Evolutionary conservation across 2,329 filamentous ascomycete genomes (phyloP).

Genomic region (Curvularia hawaiiensis): DNA sequence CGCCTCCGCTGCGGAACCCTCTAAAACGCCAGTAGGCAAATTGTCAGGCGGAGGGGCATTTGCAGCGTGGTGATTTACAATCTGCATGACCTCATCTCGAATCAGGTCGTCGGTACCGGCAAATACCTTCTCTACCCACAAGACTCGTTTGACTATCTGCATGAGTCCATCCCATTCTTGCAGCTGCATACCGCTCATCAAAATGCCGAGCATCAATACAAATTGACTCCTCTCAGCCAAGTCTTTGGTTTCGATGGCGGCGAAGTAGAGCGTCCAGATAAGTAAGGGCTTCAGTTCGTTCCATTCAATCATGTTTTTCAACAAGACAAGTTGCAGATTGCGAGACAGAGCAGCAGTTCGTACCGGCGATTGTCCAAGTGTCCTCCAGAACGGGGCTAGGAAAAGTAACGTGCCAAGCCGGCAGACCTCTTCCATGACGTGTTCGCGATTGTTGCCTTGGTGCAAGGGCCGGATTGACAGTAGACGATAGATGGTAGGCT

Average conservation of each 20-base stretch:
- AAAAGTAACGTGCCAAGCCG: constrained; percentile 39
- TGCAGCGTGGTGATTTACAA: constrained; percentile 18
- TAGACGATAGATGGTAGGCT: constrained; percentile 35
- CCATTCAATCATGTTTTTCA: constrained; percentile 34
- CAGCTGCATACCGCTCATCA: constrained; percentile 31
- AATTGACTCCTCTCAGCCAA: constrained; percentile 32
- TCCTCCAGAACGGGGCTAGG: constrained; percentile 34
- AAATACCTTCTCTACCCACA: constrained; percentile 41
- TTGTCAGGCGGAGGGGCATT: constrained; percentile 8
- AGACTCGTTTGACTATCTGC: constrained; percentile 30
- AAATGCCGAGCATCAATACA: constrained; percentile 33
- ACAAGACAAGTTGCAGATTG: constrained; percentile 30
- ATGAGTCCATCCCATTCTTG: constrained; percentile 31
- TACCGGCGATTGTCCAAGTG: constrained; percentile 32
- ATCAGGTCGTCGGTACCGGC: constrained; percentile 29
- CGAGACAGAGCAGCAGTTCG: constrained; percentile 30
- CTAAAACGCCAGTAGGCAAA: constrained; percentile 6
- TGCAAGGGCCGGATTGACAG: constrained; percentile 30
- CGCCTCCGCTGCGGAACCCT: constrained; percentile 11
- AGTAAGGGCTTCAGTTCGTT: constrained; percentile 35
- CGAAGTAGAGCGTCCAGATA: constrained; percentile 35
- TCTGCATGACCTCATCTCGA: constrained; percentile 34
- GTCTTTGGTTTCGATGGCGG: constrained; percentile 34
- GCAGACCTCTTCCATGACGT: constrained; percentile 39
- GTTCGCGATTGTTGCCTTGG: constrained; percentile 15